These are phyloP conservation scores for Aegilops tauschii DNA, from an alignment of 176 grass and related monocot genomes.

Conservation along the genomic window DNA sequence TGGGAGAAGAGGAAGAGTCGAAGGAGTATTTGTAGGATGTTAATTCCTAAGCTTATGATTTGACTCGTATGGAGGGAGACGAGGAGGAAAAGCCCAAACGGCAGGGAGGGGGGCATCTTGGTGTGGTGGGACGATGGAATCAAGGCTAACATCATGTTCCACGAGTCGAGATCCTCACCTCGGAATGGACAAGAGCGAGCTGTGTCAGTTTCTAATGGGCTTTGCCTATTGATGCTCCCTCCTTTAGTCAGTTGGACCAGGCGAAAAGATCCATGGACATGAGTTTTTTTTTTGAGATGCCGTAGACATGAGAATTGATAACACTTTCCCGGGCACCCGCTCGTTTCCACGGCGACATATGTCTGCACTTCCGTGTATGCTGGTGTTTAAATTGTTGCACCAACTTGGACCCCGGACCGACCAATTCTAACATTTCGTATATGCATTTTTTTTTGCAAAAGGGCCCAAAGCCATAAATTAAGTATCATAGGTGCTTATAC, in stretches of 20 bases:
- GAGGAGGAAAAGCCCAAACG: slow-evolving; percentile 22
- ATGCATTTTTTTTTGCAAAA: too few relatives aligned
- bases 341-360: too few relatives aligned
- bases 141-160: slow-evolving; percentile 13
- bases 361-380: too few relatives aligned
- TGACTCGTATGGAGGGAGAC: not conserved
- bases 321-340: too few relatives aligned
- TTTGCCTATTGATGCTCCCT: not conserved
- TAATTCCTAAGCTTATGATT: not conserved
- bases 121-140: slow-evolving; percentile 41
- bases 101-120: slow-evolving; percentile 31
- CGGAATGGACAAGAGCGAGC: not conserved
- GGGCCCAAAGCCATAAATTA: too few relatives aligned
- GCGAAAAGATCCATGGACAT: not conserved
- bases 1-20: not conserved
- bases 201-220: slow-evolving; percentile 7
- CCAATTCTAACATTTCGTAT: too few relatives aligned
- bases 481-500: too few relatives aligned
- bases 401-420: too few relatives aligned
- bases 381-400: too few relatives aligned
- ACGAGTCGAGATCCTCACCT: not conserved
- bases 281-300: too few relatives aligned
- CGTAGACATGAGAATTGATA: too few relatives aligned
- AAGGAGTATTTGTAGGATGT: not conserved
- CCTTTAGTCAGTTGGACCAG: not conserved